Evolutionary conservation across 257 asterid genomes (phyloP).

Genomic region (Solanum arcanum): DNA sequence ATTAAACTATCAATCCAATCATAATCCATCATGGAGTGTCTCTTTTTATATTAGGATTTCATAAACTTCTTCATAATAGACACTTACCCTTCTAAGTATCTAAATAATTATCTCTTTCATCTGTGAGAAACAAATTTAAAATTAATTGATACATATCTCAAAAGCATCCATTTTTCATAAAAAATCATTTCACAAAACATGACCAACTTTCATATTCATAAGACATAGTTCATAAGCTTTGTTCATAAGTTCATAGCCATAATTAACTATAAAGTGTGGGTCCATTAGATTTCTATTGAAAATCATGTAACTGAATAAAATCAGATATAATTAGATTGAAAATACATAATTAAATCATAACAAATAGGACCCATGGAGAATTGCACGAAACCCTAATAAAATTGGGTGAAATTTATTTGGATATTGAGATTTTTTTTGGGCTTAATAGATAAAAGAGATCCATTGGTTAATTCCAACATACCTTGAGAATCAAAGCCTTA

Average conservation of each 20-base stretch:
- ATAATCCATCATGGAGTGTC: neutral
- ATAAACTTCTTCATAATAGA: neutral
- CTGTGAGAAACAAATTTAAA: no score
- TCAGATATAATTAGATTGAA: neutral
- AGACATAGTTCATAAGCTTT: neutral
- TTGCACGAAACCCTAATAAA: neutral
- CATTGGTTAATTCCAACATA: neutral
- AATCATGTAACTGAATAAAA: neutral
- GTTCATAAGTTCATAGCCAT: neutral
- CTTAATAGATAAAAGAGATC: neutral
- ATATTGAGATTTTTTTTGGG: neutral
- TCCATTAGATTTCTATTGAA: neutral
- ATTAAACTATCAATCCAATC: neutral
- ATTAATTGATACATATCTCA: no score
- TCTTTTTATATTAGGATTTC: neutral
- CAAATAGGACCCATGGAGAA: neutral
- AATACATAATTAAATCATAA: no score
- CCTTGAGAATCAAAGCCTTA: neutral
- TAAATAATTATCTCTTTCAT: neutral
- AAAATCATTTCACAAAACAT: neutral
- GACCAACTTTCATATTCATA: neutral
- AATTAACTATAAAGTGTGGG: neutral
- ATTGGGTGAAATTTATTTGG: neutral
- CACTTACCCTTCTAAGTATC: neutral
- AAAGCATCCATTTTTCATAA: no score